Base-by-base conservation (phyloP, 2,329 filamentous ascomycete species). In the Sporothrix schenckii region DNA sequence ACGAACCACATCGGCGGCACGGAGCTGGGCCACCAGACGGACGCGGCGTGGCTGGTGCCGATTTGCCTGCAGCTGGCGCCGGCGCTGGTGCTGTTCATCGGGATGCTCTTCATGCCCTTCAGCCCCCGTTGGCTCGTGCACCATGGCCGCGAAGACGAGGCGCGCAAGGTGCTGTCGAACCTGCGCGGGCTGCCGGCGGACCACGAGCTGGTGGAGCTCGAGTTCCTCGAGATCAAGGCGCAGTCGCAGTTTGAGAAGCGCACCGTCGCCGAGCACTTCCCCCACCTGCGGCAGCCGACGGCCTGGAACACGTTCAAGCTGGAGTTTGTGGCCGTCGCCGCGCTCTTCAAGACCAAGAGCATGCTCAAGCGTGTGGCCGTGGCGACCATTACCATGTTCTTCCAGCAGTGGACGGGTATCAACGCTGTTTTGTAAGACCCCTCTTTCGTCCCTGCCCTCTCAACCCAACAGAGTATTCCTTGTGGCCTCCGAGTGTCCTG, bases 181-280 rank as follows among this genome's bases (percentile, higher is more conserved):
- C 86, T 94, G 2, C 88, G 92, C 30, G 84, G 83, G 6, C 84
- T 92, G 0, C 78, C 86, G 0, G 76, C 81, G 19, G 85, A 90
- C 73, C 85, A 93, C 76, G 88, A 92, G 70, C 84, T 92, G 0
- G 86, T 94, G 50, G 86, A 90, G 73, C 83, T 93, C 1, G 92
- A 94, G 76, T 93, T 91, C 76, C 85, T 93, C n/a, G 92, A 94
- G 77, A 94, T 94, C 80, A 92, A 92, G 78, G 91, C 91, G 0
- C 90, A 93, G 77, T 89, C 88, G 0, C 78, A 91, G 21, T 95
- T 94, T 74, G 91, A 94, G 79, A 92, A 93, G 80, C 86, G 88
- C 47, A 88, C 87, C 0, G 83, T 90, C 11, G 85, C 86, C 0
- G 88, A 91, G 72, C 83, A 89, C 30, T 93, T 91, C 78, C 91